Base-by-base conservation (phyloP, 1,284 basidiomycete species). In the Puccinia hordei region DNA sequence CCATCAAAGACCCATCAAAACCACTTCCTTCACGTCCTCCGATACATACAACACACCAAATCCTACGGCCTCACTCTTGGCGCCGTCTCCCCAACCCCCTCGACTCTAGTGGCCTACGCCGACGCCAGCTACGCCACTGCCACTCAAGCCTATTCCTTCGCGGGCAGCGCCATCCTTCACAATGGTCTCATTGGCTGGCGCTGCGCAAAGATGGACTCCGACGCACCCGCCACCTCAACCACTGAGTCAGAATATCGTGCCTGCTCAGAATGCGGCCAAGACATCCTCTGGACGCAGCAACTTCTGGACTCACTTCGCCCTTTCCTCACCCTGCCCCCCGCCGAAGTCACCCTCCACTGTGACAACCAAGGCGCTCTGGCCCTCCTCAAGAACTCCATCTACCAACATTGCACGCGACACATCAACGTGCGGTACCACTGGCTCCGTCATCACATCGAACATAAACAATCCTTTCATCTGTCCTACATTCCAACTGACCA, bases 351-450 rank as follows among this genome's bases (percentile, higher is more conserved):
- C 2, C 30, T 63, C 6, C 33, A 13, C 59, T 63, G 59, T 8
- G 30, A 63, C 30, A 63, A 63, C 30, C 59, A 63, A 63, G 59
- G 30, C 8, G 59, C 59, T 3, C 10, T 63, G 8, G 30, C 24
- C 15, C 30, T 63, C n/a, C 46, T 81, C 5, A 73, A 77, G 22
- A 74, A 82, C 51, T 73, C 72, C 2, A 53, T 57, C 19, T 65
- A 74, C 24, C 73, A 81, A 17, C 65, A 81, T 10, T 10, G 38
- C 30, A 77, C 73, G 12, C 78, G 81, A 41, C 81, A 82, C 49
- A 72, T 82, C 46, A 51, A 82, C 27, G n/a, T 69, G 24, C 30
- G 59, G 8, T 10, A 27, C 33, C 59, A 63, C 17, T 63, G 22
- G 59, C 30, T 63, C 8, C 24, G 53, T 6, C 8, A 55, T 22